Base-by-base conservation (phyloP, 805 yeast genomes). In the Ogataea methylovora region DNA sequence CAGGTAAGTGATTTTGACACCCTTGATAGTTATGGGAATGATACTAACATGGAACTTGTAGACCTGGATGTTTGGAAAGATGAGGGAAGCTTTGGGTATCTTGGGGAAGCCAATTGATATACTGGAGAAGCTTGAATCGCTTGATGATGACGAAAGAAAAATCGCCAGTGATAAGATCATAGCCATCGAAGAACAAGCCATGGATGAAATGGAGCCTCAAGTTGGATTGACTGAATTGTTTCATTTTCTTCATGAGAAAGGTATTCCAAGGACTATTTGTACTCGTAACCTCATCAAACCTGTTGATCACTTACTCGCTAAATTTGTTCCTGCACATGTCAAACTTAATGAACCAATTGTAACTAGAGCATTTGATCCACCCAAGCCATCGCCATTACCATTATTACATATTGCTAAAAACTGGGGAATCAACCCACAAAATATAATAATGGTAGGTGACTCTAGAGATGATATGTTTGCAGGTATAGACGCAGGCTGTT, bases 381-480 rank as follows among this genome's bases (percentile, higher is more conserved):
- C 86, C 12, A 80, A 80, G 46, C 87, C 87, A 1, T 63, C 72
- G 9, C 83, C 84, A 0, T 71, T 68, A 29, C 84, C 86, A 3
- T 49, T 80, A 27, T 49, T 71, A 15, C 72, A 76, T 42, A 78
- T 80, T 17, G 71, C 79, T 3, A 39, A 58, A 25, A 33, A 45
- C 4, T 73, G 82, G 77, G 63, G 61, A 2, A 32, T 70, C 13
- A 44, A 52, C 1, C 73, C 82, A 0, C 43, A 53, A 13, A 60
- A 69, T 26, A 41, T 79, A 21, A 49, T 79, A 5, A 80, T 80
- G 87, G 81, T 80, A 12, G 88, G 88, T 10, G 87, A 80, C 49
- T 79, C 86, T 0, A 53, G 63, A 27, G 87, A 80, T 52, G 88
- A 80, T 46, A 74, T 80, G 76, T 56, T 46, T 27, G 73, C 83